phyloP scores from a whole-genome alignment of 768 basidiomycete genomes.

The button mushroom (Agaricus bisporus) region DNA sequence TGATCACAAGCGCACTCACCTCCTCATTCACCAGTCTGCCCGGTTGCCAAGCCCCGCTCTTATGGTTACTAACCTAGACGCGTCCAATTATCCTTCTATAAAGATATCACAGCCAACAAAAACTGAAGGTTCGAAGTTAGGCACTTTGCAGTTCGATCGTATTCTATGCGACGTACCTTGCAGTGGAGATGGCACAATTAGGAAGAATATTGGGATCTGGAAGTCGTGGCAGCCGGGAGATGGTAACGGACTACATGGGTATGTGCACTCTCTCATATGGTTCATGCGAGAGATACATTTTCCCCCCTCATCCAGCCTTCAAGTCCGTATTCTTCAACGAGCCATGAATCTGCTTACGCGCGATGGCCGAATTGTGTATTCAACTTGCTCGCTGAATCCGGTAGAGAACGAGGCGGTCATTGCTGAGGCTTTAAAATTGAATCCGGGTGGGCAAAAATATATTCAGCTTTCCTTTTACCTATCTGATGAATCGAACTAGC shows the following conservation, averaged over 20 bases:
- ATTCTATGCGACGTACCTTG: conserved; percentile 98
- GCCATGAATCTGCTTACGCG: conserved; percentile 84
- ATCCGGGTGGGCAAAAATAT: conserved; percentile 46
- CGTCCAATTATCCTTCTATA: conserved; percentile 75
- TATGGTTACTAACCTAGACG: conserved; percentile 95
- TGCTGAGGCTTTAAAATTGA: conserved; percentile 68
- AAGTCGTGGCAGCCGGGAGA: conserved; percentile 84
- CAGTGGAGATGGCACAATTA: conserved; percentile 91
- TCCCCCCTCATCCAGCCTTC: conserved; percentile 48
- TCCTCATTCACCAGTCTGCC: conserved; percentile 96
- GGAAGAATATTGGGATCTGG: conserved; percentile 97
- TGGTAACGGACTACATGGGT: conserved; percentile 90
- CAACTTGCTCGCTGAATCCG: conserved; percentile 96
- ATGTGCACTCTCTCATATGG: neutral
- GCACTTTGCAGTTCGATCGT: conserved; percentile 77
- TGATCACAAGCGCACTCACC: conserved; percentile 89
- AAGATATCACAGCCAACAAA: conserved; percentile 36
- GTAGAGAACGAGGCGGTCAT: conserved; percentile 97
- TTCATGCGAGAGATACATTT: neutral
- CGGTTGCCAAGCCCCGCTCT: conserved; percentile 87
- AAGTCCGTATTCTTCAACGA: conserved; percentile 86
- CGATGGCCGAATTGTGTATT: conserved; percentile 93
- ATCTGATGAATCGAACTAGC: conserved; percentile 28
- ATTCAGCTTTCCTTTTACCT: neutral
- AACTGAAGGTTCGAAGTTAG: conserved; percentile 27